phyloP scores from a whole-genome alignment of 2,329 filamentous ascomycete species.

The Rachicladosporium sp. region DNA sequence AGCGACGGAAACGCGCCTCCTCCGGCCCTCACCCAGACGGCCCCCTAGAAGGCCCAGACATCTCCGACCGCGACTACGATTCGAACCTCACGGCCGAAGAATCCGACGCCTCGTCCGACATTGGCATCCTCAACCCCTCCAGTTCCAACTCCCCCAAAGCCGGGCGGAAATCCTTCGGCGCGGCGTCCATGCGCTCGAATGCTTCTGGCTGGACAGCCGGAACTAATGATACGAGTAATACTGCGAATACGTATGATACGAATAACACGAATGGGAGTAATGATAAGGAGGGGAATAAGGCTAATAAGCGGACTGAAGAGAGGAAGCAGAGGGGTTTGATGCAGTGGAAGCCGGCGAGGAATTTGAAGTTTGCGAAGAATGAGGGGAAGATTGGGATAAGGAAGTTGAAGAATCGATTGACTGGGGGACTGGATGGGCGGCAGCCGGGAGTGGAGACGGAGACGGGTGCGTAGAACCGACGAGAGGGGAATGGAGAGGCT shows the following conservation, averaged over 20 bases:
- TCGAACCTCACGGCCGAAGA: too few species aligned
- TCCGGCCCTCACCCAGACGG: conserved; percentile 31
- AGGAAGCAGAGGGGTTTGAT: conserved; percentile 81
- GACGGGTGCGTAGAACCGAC: conserved; percentile 8
- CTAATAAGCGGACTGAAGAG: conserved; percentile 60
- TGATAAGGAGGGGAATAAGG: conserved; percentile 49
- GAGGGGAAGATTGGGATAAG: conserved; percentile 68
- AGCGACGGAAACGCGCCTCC: conserved; percentile 42
- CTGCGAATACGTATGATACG: conserved; percentile 7
- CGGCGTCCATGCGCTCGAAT: conserved; percentile 14
- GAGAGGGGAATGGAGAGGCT: background rate
- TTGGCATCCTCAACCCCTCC: conserved; percentile 48
- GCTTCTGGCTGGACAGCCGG: conserved; percentile 22
- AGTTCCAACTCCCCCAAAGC: conserved; percentile 9
- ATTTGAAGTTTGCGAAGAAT: conserved; percentile 75
- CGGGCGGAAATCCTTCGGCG: conserved; percentile 11
- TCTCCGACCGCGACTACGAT: conserved; percentile 26
- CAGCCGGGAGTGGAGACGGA: conserved; percentile 77
- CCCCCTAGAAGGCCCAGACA: conserved; percentile 19
- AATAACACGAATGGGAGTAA: too few species aligned
- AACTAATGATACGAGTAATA: conserved; percentile 16
- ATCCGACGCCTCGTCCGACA: conserved; percentile 31
- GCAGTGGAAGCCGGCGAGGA: conserved; percentile 89
- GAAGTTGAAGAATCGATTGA: conserved; percentile 64
- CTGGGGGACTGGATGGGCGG: conserved; percentile 58